Base-by-base conservation (phyloP, 1,284 basidiomycete genomes). In the Anthracocystis walkeri region DNA sequence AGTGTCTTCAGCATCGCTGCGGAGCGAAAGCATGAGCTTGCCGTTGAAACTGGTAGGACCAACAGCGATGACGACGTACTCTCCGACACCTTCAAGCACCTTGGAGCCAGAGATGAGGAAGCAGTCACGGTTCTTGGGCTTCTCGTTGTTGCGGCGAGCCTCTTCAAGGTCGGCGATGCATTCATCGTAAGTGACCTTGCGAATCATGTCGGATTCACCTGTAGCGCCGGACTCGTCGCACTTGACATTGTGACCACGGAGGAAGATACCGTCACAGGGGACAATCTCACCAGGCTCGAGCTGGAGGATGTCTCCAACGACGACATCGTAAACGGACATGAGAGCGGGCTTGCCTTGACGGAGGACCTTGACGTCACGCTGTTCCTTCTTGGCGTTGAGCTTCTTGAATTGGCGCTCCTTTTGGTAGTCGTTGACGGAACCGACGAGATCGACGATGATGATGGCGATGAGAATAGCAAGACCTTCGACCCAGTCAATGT, bases 211-310 rank as follows among this genome's bases (percentile, higher is more conserved):
- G 7, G 92, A 93, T 87, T 99, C 96, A 75, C 95, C 96, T 0
- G 97, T 98, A 42, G 94, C 94, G 21, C 93, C 93, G 33, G 93
- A 95, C 86, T 98, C 97, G 85, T 99, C 97, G 85, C 95, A 98
- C 82, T 91, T 92, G 81, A 98, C 92, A 73, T 94, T 95, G 87
- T 98, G 93, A 20, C 96, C 95, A 10, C 90, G 88, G 31, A 99
- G 87, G 87, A 97, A 97, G 81, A 99, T 89, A 71, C 96, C 96
- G 83, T 99, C 97, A 86, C 94, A 95, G 49, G 96, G 95, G 10
- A 98, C 85, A 66, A 98, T 91, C 86, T 99, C 97, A 78, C 96
- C 97, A 1, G 97, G 94, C 87, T 98, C 95, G 38, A 99, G 86
- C 42, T 94, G 87, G 21, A 93, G 92, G 71, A 99, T 89, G 82